Base-by-base conservation (phyloP, 345 rosid species). In the Pistacia vera region DNA sequence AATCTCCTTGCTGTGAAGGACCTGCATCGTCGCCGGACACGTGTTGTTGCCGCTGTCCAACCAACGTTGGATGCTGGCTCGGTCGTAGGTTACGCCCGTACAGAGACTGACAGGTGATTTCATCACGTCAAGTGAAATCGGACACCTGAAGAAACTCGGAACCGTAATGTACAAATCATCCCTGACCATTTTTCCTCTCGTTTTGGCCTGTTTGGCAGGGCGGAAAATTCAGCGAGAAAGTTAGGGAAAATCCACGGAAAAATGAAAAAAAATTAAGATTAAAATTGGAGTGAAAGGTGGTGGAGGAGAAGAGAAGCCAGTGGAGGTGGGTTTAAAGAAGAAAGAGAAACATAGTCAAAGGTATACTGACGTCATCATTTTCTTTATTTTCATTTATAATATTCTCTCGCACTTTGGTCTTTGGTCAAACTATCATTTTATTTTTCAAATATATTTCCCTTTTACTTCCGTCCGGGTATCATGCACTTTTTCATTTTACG, bases 11-110 rank as follows among this genome's bases (percentile, higher is more conserved):
- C 76, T 86, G 56, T 65, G 90, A 49, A 96, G 97, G 11, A 91
- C 84, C 81, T 93, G 99, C 99, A 96, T 96, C 78, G 99, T 93
- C 69, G 97, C 94, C 18, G 98, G 99, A 73, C 97, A 96, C 16
- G 97, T 96, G 81, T 89, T 90, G 86, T 93, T 84, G 28, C 99
- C 99, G 67, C 85, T 77, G 63, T 92, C 97, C 65, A 96, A 89
- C 99, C 99, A 96, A 20, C 89, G 83, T 62, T 93, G 94, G 81
- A 93, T 96, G 80, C 91, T 88, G 71, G 90, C 73, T 70, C 97
- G 95, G 77, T 96, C 99, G 85, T 96, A 93, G 52, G 99, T 96
- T 13, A 96, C 92, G 41, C 99, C 98, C 48, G 99, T 96, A 86
- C 88, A 90, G 77, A 96, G 92, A 79, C 94, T 96, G 25, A 96